Base-by-base conservation (phyloP, 495 filamentous ascomycete genomes). In the Rostrohypoxylon terebratum region DNA sequence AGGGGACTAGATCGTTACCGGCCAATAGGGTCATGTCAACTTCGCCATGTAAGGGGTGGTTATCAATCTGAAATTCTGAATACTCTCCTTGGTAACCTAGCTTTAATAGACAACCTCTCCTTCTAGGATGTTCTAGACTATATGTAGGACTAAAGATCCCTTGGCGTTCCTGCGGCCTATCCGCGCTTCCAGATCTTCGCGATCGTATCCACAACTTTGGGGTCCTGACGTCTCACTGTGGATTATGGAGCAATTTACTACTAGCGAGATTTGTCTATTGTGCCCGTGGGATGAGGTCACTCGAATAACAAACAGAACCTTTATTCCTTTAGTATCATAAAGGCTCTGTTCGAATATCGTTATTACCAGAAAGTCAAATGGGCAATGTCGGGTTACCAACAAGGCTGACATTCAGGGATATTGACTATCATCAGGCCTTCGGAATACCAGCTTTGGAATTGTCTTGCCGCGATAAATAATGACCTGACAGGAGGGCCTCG, bases 101-200 rank as follows among this genome's bases (percentile, higher is more conserved):
- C 65, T 66, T 48, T 57, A n/a, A n/a, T n/a, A 40, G 25, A 28
- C 47, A 42, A 31, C 44, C 58, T 14, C 14, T 40, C 38, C 38
- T 63, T 69, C 67, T 51, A 69, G 61, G 59, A 64, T 38, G 47
- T 73, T 73, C 70, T 73, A 60, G 70, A 59, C 60, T 60, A 28
- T 34, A 31, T 23, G 10, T 23, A n/a, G 23, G 44, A 60, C 60
- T n/a, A 59, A 5, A 40, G 28, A 18, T 51, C n/a, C 54, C 71
- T 69, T 69, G 71, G 61, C 65, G 25, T 21, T 25, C 61, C 42
- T 25, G 54, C 44, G 28, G 54, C 69, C 38, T 73, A 73, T 73
- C 70, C 65, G 70, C 54, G 47, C 36, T 44, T 54, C 42, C 38
- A 65, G 70, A 73, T 73, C 65, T 47, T 68, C 65, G 8, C 59